phyloP scores from a whole-genome alignment of 2,329 filamentous ascomycete genomes.

The Colletotrichum aenigma region DNA sequence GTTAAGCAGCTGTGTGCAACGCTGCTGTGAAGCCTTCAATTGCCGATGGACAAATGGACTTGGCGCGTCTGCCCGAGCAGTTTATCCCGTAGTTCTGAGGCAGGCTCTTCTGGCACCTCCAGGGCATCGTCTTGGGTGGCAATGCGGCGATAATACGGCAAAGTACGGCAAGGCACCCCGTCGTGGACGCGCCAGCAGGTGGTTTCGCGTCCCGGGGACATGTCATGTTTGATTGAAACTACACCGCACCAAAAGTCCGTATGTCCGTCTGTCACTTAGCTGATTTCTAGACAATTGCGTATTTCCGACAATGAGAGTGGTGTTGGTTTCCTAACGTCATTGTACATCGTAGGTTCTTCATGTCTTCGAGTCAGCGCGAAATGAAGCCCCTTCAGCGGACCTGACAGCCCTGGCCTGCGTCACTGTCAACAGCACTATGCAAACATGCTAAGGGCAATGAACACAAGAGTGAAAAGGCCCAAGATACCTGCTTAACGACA shows the following conservation, averaged over 20 bases:
- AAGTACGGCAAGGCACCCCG: background rate
- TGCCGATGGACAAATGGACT: background rate
- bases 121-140: background rate
- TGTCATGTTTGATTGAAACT: background rate
- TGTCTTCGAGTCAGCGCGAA: background rate
- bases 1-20: background rate
- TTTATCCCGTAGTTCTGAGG: background rate
- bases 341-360: background rate
- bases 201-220: background rate
- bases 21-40: background rate
- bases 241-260: background rate
- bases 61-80: background rate
- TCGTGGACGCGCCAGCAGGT: background rate
- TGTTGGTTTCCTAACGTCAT: background rate
- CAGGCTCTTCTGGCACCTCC: background rate
- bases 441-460: background rate
- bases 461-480: fast-evolving
- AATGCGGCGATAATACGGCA: background rate
- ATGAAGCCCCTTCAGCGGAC: background rate
- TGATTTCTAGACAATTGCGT: background rate
- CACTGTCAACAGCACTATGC: background rate
- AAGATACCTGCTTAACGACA: background rate
- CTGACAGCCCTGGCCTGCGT: background rate
- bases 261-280: background rate
- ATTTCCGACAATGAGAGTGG: background rate